phyloP scores from a whole-genome alignment of 352 stramenopile genomes.

The Pythium coloratum region DNA sequence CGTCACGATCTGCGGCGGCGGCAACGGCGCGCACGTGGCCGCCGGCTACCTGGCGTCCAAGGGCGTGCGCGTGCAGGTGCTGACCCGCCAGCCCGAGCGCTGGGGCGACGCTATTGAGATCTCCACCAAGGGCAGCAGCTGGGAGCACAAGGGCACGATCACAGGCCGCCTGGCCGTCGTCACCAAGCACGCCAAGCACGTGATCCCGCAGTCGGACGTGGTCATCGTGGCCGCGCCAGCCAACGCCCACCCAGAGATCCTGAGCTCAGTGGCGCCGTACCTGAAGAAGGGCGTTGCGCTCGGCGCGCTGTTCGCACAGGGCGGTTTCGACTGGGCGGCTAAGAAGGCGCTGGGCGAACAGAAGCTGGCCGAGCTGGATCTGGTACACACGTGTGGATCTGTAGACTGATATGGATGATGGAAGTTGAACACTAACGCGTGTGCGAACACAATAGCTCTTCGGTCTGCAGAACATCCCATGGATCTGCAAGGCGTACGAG shows the following conservation, averaged over 20 bases:
- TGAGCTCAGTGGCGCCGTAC: conserved; percentile 75
- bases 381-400: conserved; percentile 39
- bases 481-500: conserved; percentile 91
- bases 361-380: conserved; percentile 53
- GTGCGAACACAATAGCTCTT: conserved; percentile 59
- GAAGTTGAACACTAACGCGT: too few relatives aligned
- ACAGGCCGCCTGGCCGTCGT: conserved; percentile 70
- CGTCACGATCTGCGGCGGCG: conserved; percentile 91
- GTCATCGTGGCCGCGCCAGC: conserved; percentile 89
- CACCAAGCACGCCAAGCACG: conserved; percentile 79
- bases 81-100: conserved; percentile 80
- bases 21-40: conserved; percentile 90
- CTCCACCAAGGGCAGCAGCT: conserved; percentile 82
- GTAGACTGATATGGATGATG: not conserved
- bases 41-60: conserved; percentile 88
- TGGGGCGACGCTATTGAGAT: conserved; percentile 83
- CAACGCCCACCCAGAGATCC: conserved; percentile 85
- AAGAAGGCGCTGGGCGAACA: conserved; percentile 83
- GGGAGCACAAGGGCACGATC: conserved; percentile 78
- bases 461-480: conserved; percentile 93
- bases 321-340: conserved; percentile 91
- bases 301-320: conserved; percentile 89
- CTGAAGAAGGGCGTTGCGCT: conserved; percentile 85
- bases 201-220: conserved; percentile 87
- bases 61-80: conserved; percentile 77